Evolutionary conservation across 2,329 filamentous ascomycete genomes (phyloP), one percentile per base, ranked within the genome.

Genomic region (Colletotrichum sp.): DNA sequence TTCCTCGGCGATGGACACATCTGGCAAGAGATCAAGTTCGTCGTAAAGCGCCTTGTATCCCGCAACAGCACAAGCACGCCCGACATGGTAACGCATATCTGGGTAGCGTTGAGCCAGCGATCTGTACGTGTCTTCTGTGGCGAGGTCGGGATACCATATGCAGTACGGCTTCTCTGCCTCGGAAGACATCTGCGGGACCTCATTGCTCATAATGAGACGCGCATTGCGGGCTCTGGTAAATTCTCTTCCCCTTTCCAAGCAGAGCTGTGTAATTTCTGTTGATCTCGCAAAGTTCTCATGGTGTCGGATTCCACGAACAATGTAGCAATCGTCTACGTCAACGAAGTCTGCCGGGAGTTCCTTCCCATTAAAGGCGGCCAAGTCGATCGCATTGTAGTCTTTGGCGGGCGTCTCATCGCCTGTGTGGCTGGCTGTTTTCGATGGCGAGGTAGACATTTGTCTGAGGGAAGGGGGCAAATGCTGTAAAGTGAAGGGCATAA

Each of bases 1-100:
- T 74, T 87, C 86, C 68, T 86, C 86, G 1, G 85, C 85, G 32
- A 87, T 82, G 39, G 81, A 80, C 7, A 83, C 80, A 36, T 87
- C 85, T 2, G 86, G 85, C 2, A 87, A 79, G 9, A 85, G 71
- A 64, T 84, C 77, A 4, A 87, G 81, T 68, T 86, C 83, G 1
- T 76, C 36, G 71, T 84, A 87, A 3, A 87, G 79, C 9, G 79
- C 75, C 7, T 66, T 71, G 59, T 86, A 86, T 3, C 84, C 84
- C 3, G 82, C 86, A 1, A 82, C 84, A 8, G 86, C 86, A 76
- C 85, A 87, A 0, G 85, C 83, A 5, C 85, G 81, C 7, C 81
- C 85, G 18, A 86, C 82, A 15, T 86, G 81, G 71, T 87, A 87
- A 6, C 75, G 59, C 83, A 86, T 82, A 6, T 77, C 18, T 1